phyloP scores from a whole-genome alignment of 257 asterid species.

The Scutellaria galericulata region DNA sequence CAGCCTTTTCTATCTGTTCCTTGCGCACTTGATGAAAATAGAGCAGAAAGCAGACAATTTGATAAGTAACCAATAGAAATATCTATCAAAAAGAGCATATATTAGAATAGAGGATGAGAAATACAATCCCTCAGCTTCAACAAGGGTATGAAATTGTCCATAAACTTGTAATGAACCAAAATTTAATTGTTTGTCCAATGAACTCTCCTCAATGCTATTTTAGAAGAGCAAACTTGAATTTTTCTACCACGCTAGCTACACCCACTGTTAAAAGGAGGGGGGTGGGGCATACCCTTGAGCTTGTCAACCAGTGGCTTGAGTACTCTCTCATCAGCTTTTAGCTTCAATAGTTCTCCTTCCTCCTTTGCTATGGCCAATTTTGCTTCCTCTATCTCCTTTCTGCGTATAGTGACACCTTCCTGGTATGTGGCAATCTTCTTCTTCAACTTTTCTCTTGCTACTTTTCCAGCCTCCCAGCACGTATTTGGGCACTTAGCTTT shows the following conservation, averaged over 20 bases:
- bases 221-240: slow-evolving; percentile 6
- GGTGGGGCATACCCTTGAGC: slow-evolving; percentile 64
- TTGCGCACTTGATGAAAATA: slow-evolving; percentile 61
- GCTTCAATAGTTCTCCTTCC: slow-evolving; percentile 74
- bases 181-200: background rate
- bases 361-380: slow-evolving; percentile 67
- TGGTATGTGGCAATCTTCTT: slow-evolving; percentile 73
- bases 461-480: slow-evolving; percentile 97
- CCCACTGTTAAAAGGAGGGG: slow-evolving; percentile 5
- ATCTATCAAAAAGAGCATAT: slow-evolving; percentile 27
- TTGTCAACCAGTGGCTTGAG: slow-evolving; percentile 78
- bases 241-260: slow-evolving; percentile 18
- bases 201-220: slow-evolving; percentile 13
- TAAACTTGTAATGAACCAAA: background rate
- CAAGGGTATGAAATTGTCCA: background rate
- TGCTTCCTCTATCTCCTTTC: slow-evolving; percentile 70
- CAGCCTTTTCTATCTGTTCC: slow-evolving; percentile 90
- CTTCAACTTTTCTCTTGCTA: slow-evolving; percentile 83
- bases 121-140: slow-evolving; percentile 27
- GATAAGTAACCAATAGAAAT: slow-evolving; percentile 21
- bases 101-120: slow-evolving; percentile 16
- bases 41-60: slow-evolving; percentile 30
- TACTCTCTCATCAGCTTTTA: slow-evolving; percentile 76
- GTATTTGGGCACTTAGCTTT: slow-evolving; percentile 75
- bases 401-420: slow-evolving; percentile 78